These are phyloP conservation scores for Calocybe indica DNA, from an alignment of 768 basidiomycete genomes.

Conservation along the genomic window DNA sequence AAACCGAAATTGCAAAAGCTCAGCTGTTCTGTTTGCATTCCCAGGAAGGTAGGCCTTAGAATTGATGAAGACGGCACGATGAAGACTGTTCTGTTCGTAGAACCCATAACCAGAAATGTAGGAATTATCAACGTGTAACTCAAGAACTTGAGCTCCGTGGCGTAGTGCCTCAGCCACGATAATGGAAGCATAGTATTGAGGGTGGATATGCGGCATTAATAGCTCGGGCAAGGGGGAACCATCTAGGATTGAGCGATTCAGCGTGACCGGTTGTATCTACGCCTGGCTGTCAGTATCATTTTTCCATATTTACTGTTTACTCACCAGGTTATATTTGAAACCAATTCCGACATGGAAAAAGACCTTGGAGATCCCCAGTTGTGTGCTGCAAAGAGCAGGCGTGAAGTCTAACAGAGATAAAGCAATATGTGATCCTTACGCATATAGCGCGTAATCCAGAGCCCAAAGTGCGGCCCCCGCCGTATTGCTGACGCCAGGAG, in stretches of 20 bases:
- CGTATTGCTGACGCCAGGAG: constrained; percentile 44
- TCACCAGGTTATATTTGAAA: constrained; percentile 65
- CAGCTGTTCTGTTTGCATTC: constrained; percentile 27
- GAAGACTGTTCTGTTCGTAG: constrained; percentile 39
- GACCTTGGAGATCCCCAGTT: constrained; percentile 43
- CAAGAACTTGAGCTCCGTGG: constrained; percentile 36
- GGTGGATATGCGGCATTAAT: constrained; percentile 54
- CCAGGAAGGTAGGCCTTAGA: constrained; percentile 41
- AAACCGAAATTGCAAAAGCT: constrained; percentile 39
- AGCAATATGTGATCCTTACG: constrained; percentile 12
- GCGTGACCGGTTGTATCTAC: constrained; percentile 57
- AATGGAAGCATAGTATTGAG: constrained; percentile 61
- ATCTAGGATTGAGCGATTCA: constrained; percentile 54
- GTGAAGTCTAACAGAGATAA: constrained; percentile 9
- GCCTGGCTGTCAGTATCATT: no score
- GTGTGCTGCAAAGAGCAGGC: constrained; percentile 7
- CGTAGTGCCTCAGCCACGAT: constrained; percentile 50
- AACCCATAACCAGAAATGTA: constrained; percentile 57
- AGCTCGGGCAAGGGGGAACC: constrained; percentile 44
- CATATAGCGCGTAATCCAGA: constrained; percentile 50
- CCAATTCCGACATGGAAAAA: constrained; percentile 69
- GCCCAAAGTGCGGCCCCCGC: constrained; percentile 54
- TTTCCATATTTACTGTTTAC: neutral
- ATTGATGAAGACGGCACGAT: constrained; percentile 54
- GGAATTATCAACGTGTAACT: constrained; percentile 41